Evolutionary conservation across 345 rosid genomes (phyloP).

Genomic region (Aquilaria malaccensis): DNA sequence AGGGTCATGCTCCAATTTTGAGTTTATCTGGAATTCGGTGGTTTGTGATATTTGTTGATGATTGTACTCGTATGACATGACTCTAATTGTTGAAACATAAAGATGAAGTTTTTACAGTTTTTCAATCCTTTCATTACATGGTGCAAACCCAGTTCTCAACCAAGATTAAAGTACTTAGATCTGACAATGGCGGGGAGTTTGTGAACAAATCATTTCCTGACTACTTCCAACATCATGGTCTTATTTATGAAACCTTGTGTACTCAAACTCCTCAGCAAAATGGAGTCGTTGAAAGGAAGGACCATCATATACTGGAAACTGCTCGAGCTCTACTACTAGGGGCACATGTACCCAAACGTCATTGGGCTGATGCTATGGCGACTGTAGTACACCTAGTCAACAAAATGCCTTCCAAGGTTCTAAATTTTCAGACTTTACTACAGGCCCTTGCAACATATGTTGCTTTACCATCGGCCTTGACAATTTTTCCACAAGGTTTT

Average conservation of each 20-base stretch:
- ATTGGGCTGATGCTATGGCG: not conserved
- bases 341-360: not conserved
- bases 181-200: not conserved
- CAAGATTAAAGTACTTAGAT: not conserved
- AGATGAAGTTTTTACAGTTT: not conserved
- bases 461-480: not conserved
- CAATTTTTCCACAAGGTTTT: not conserved
- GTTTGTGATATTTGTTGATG: slow-evolving; percentile 5
- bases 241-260: not conserved
- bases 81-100: slow-evolving; percentile 5
- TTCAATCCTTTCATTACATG: not conserved
- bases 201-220: not conserved
- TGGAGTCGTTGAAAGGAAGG: not conserved
- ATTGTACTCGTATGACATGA: slow-evolving; percentile 1
- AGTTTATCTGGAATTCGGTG: not conserved
- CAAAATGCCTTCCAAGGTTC: not conserved
- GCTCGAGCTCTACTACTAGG: not conserved
- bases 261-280: slow-evolving; percentile 2
- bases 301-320: not conserved
- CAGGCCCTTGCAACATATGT: not conserved
- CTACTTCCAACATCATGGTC: not conserved
- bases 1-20: not conserved
- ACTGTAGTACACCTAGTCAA: not conserved
- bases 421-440: not conserved
- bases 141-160: not conserved